Evolutionary conservation across 1,284 basidiomycete species (phyloP).

Genomic region (Pholiota adiposa): DNA sequence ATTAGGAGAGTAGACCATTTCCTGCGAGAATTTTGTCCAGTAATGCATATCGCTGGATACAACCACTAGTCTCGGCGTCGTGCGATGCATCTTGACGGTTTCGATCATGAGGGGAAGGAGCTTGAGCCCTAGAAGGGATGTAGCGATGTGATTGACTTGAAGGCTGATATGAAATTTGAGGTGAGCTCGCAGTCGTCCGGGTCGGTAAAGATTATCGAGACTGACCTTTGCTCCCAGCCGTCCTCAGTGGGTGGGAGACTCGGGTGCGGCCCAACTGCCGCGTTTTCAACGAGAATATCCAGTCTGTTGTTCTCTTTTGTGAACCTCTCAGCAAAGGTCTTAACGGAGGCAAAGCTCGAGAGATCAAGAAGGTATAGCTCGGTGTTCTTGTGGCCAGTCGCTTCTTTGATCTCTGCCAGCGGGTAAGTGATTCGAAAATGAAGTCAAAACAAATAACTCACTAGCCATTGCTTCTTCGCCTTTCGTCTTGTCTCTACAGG

Average conservation of each 20-base stretch:
- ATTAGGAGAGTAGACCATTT: slow-evolving; percentile 30
- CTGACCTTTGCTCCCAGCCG: slow-evolving; percentile 44
- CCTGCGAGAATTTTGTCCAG: slow-evolving; percentile 26
- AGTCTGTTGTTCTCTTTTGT: slow-evolving; percentile 39
- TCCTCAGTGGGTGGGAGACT: slow-evolving; percentile 30
- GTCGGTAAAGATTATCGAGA: not conserved
- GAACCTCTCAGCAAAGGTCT: slow-evolving; percentile 39
- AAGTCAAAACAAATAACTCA: slow-evolving; percentile 20
- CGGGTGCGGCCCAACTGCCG: slow-evolving; percentile 26
- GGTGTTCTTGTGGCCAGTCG: slow-evolving; percentile 33
- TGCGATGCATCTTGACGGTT: slow-evolving; percentile 33
- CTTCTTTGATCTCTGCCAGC: slow-evolving; percentile 32
- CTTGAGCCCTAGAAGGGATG: slow-evolving; percentile 41
- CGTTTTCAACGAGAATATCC: slow-evolving; percentile 47
- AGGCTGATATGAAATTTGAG: slow-evolving; percentile 31
- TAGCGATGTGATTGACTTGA: slow-evolving; percentile 47
- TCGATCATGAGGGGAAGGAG: slow-evolving; percentile 46
- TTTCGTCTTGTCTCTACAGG: slow-evolving; percentile 40
- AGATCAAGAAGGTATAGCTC: slow-evolving; percentile 45
- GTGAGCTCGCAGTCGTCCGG: not conserved
- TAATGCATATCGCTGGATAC: slow-evolving; percentile 45
- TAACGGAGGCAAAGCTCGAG: slow-evolving; percentile 40
- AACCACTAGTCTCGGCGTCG: slow-evolving; percentile 38
- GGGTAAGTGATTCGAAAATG: not conserved
- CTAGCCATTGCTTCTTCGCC: slow-evolving; percentile 39